Evolutionary conservation across 2,329 filamentous ascomycete genomes (phyloP).

Genomic region (Erysiphe pulchra): DNA sequence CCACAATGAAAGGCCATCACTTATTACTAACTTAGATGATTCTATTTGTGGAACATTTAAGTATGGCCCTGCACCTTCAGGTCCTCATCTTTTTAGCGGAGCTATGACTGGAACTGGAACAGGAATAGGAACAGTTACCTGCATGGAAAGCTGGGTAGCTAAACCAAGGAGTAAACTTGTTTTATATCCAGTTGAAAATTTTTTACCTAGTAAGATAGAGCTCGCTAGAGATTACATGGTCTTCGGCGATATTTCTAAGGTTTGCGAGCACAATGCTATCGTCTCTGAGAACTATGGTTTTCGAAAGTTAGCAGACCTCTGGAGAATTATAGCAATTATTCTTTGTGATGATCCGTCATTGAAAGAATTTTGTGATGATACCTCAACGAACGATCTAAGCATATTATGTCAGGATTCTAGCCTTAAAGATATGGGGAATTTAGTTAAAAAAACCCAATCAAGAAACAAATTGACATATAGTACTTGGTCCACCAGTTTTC

Average conservation of each 20-base stretch:
- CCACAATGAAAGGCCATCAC: constrained; percentile 5
- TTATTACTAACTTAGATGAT: constrained; percentile 5
- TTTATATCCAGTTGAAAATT: constrained; percentile 40
- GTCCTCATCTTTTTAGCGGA: constrained; percentile 13
- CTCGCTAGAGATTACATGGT: constrained; percentile 62
- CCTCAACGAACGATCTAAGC: constrained; percentile 17
- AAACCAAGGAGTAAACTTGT: constrained; percentile 42
- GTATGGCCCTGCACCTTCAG: constrained; percentile 10
- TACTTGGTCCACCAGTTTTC: not conserved
- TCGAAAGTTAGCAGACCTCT: constrained; percentile 52
- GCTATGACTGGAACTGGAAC: constrained; percentile 24
- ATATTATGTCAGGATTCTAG: constrained; percentile 22
- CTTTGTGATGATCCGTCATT: constrained; percentile 53
- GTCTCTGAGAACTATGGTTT: constrained; percentile 49
- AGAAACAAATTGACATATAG: constrained; percentile 8
- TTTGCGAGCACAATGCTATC: constrained; percentile 62
- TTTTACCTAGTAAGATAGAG: constrained; percentile 54
- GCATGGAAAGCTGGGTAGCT: constrained; percentile 5
- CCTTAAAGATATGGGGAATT: constrained; percentile 16
- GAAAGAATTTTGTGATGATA: constrained; percentile 33
- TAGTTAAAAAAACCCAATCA: constrained; percentile 12
- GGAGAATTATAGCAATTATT: constrained; percentile 57
- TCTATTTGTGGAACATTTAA: constrained; percentile 9
- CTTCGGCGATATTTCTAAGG: constrained; percentile 55
- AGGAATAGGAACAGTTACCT: constrained; percentile 8